phyloP scores from a whole-genome alignment of 345 rosid genomes.

The Atalantia buxifolia region DNA sequence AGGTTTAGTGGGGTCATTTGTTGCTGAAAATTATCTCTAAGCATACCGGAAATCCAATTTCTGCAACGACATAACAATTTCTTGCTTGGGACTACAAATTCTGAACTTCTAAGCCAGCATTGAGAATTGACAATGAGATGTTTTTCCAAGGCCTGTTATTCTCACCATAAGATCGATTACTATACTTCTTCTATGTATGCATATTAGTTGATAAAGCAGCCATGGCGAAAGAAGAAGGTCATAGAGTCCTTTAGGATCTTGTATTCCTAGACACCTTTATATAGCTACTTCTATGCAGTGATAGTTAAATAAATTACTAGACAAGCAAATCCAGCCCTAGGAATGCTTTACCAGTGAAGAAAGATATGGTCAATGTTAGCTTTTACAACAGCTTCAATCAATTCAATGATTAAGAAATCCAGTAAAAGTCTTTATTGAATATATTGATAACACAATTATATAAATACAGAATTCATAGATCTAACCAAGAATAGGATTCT shows the following conservation, averaged over 20 bases:
- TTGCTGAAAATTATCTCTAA: constrained; percentile 40
- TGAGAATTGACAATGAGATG: constrained; percentile 26
- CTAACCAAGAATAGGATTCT: background rate
- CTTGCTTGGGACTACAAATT: constrained; percentile 28
- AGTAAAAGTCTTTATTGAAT: background rate
- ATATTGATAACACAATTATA: background rate
- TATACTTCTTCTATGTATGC: constrained; percentile 38
- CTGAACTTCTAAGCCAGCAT: constrained; percentile 23
- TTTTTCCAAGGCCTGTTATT: constrained; percentile 25
- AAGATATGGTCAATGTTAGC: constrained; percentile 21
- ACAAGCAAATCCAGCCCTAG: constrained; percentile 26
- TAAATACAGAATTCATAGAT: background rate
- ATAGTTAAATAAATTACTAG: constrained; percentile 49
- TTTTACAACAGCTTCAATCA: constrained; percentile 17
- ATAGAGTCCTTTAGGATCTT: constrained; percentile 52
- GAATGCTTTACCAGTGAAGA: constrained; percentile 17
- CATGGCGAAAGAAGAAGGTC: constrained; percentile 31
- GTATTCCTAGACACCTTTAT: constrained; percentile 45
- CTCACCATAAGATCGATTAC: constrained; percentile 31
- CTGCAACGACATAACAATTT: constrained; percentile 16
- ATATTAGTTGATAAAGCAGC: constrained; percentile 39
- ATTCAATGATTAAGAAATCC: background rate
- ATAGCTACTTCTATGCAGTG: constrained; percentile 39
- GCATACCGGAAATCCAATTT: constrained; percentile 18
- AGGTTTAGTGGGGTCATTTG: constrained; percentile 38